phyloP scores from a whole-genome alignment of 495 filamentous ascomycete genomes.

The Polyplosphaeria fusca region DNA sequence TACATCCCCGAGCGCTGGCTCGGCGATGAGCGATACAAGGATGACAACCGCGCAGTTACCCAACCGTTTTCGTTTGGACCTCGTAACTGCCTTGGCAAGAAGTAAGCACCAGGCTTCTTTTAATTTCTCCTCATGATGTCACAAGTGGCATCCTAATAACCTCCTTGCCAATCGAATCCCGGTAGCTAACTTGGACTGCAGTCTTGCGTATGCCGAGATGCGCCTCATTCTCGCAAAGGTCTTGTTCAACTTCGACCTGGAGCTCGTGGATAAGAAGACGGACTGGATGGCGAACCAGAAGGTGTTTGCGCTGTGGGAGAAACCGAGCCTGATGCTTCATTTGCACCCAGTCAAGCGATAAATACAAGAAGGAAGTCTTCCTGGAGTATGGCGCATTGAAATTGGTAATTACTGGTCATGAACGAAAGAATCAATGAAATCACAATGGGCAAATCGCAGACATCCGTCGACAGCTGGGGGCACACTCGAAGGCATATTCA shows the following conservation, averaged over 20 bases:
- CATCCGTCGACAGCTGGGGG: too few species aligned
- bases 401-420: too few species aligned
- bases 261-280: constrained; percentile 36
- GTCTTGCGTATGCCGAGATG: constrained; percentile 54
- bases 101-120: constrained; percentile 24
- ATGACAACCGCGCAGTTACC: constrained; percentile 25
- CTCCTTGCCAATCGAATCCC: too few species aligned
- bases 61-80: constrained; percentile 36
- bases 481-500: too few species aligned
- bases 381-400: too few species aligned
- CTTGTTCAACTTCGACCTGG: constrained; percentile 54
- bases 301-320: constrained; percentile 37
- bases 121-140: constrained; percentile 5
- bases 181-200: neutral
- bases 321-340: constrained; percentile 28
- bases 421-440: too few species aligned
- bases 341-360: constrained; percentile 21
- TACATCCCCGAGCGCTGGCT: constrained; percentile 53
- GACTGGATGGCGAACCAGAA: constrained; percentile 46
- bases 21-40: constrained; percentile 19
- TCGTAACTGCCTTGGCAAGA: constrained; percentile 36
- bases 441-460: too few species aligned
- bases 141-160: neutral
- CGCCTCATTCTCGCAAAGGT: constrained; percentile 51
- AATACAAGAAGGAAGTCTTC: too few species aligned